Percentiles rank a stretch among this genome's conserved stretches.
phyloP scores from a whole-genome alignment of 345 rosid species.

The Rhodomyrtus tomentosa region DNA sequence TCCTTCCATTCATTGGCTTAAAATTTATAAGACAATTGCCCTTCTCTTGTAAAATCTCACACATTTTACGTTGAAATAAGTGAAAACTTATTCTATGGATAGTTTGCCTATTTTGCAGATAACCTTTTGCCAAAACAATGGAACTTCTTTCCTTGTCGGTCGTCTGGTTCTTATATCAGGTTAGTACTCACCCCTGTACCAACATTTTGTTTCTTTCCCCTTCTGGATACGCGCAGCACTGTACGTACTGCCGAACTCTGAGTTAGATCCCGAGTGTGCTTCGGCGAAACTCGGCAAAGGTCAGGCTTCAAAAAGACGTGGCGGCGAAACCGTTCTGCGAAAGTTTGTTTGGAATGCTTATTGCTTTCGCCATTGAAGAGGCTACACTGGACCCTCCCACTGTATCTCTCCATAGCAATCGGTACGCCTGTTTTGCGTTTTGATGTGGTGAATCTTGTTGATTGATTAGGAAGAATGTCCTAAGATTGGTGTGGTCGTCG shows the following conservation, averaged over 20 bases:
- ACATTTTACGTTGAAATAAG: neutral
- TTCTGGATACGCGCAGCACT: neutral
- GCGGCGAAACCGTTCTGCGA: neutral
- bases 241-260: neutral
- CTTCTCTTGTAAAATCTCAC: neutral
- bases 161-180: neutral
- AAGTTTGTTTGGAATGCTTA: neutral
- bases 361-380: neutral
- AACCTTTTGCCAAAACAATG: rapidly evolving
- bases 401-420: rapidly evolving
- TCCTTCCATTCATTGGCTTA: neutral
- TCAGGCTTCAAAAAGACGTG: neutral
- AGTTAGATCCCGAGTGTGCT: neutral
- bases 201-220: neutral
- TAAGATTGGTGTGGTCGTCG: rapidly evolving
- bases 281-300: neutral
- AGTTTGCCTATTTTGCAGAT: neutral
- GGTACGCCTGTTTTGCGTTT: neutral
- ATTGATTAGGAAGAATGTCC: neutral
- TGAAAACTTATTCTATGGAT: rapidly evolving
- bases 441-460: neutral
- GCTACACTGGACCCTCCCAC: neutral
- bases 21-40: neutral
- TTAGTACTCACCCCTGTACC: neutral
- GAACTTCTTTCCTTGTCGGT: neutral